These are phyloP conservation scores for Malassezia arunalokei DNA, from an alignment of 1,284 basidiomycete genomes.

Conservation along the genomic window DNA sequence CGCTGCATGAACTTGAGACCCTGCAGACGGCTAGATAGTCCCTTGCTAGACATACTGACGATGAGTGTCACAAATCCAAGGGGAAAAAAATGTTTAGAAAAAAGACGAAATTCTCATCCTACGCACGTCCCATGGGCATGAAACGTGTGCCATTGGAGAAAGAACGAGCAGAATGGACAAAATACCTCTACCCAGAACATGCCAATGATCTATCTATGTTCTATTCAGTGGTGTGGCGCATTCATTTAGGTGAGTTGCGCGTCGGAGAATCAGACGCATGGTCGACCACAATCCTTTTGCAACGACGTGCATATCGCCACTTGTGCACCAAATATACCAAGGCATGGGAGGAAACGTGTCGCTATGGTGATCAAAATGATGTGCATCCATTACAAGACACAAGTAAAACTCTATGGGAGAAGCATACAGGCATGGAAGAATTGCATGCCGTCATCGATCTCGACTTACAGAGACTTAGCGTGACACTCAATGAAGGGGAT, in stretches of 20 bases:
- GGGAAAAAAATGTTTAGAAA: background rate
- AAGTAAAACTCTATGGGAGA: background rate
- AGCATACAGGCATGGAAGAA: background rate
- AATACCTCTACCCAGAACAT: too few species aligned
- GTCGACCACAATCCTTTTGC: background rate
- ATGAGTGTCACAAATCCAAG: background rate
- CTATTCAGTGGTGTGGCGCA: conserved; percentile 1
- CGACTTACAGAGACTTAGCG: conserved; percentile 4
- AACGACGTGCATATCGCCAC: conserved; percentile 16
- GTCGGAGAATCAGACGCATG: background rate
- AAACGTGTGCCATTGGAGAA: background rate
- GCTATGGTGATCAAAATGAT: background rate
- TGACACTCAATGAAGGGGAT: background rate
- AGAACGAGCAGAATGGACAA: background rate
- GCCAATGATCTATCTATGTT: background rate
- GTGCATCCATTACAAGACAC: conserved; percentile 7
- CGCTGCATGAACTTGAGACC: conserved; percentile 19
- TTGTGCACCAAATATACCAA: background rate
- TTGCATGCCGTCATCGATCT: conserved; percentile 3
- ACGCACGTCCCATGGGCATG: background rate
- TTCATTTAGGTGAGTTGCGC: background rate
- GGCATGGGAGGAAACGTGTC: background rate
- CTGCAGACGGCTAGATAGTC: conserved; percentile 14
- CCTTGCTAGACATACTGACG: background rate
- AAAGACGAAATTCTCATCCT: background rate